Evolutionary conservation across 257 asterid genomes (phyloP).

Genomic region (Solanum ahanhuiri): DNA sequence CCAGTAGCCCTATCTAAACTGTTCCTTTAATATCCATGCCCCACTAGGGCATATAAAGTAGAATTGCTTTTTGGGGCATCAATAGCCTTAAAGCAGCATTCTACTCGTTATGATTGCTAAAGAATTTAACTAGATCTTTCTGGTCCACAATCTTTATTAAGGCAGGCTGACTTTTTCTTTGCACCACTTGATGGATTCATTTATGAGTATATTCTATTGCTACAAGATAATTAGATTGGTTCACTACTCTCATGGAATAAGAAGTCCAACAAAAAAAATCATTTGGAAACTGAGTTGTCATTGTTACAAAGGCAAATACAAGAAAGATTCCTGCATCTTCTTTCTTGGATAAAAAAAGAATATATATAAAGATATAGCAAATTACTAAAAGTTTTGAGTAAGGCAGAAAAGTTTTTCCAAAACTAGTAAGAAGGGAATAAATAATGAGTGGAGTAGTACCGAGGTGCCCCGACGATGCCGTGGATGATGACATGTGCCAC

Average conservation of each 20-base stretch:
- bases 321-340: neutral
- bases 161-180: neutral
- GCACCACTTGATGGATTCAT: neutral
- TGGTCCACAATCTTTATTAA: neutral
- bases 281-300: neutral
- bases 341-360: neutral
- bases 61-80: neutral
- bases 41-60: neutral
- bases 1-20: neutral
- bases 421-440: neutral
- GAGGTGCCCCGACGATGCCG: slow-evolving; percentile 45
- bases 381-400: neutral
- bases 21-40: neutral
- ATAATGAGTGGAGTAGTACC: slow-evolving; percentile 17
- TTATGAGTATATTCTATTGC: neutral
- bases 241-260: no score
- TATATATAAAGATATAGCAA: neutral
- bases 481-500: slow-evolving; percentile 83
- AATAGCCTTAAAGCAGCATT: neutral
- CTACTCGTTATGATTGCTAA: neutral
- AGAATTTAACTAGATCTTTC: slow-evolving; percentile 1
- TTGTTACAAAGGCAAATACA: neutral
- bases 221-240: neutral
- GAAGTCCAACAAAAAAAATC: neutral
- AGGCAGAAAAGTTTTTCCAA: neutral